phyloP scores from a whole-genome alignment of 208 protist genomes.

The Acanthamoeba triangularis region DNA sequence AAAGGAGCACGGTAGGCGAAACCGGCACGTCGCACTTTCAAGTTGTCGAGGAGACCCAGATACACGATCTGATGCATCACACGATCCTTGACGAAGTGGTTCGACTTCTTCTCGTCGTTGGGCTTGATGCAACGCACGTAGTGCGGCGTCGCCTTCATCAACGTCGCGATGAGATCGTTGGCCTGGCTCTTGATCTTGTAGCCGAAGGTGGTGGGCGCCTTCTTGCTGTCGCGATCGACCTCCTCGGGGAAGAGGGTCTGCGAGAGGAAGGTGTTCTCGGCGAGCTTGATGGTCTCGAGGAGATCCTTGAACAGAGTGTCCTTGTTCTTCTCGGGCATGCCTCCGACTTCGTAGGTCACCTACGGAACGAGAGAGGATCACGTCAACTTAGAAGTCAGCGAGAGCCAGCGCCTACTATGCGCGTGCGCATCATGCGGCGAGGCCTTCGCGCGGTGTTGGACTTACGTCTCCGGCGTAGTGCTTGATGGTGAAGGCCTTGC shows the following conservation, averaged over 20 bases:
- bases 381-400: background rate
- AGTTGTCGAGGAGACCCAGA: conserved; percentile 96
- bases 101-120: conserved; percentile 95
- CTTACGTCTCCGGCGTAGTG: conserved; percentile 20
- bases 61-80: conserved; percentile 96
- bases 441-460: background rate
- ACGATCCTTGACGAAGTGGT: conserved; percentile 94
- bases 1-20: conserved; percentile 96
- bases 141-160: conserved; percentile 96
- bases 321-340: conserved; percentile 91
- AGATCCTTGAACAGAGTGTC: conserved; percentile 89
- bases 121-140: conserved; percentile 97
- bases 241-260: conserved; percentile 77
- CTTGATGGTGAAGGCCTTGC: conserved; percentile 86
- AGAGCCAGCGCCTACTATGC: background rate
- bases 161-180: conserved; percentile 93
- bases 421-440: too few species aligned
- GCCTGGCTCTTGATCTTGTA: conserved; percentile 94
- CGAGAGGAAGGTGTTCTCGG: conserved; percentile 64
- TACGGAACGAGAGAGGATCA: background rate
- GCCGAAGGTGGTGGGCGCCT: conserved; percentile 93
- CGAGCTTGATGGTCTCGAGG: conserved; percentile 84
- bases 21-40: conserved; percentile 95
- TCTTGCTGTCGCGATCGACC: conserved; percentile 77
- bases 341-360: conserved; percentile 86